Base-by-base conservation (phyloP, 768 basidiomycete species). In the Cubamyces sp. region DNA sequence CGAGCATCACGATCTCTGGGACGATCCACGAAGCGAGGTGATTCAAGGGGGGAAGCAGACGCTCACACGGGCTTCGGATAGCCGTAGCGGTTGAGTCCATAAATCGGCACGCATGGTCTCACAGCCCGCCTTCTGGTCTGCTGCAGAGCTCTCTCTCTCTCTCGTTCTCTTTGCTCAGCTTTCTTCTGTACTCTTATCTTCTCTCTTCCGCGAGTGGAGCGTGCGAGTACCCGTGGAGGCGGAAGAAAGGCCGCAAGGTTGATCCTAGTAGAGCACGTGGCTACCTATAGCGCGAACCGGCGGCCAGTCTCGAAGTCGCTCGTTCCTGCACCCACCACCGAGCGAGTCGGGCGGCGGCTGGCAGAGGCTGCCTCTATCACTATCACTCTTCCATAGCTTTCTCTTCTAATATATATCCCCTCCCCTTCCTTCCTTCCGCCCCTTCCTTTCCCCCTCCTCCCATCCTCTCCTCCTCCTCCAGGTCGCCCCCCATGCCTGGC, bases 401-500 rank as follows among this genome's bases (percentile, higher is more conserved):
- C 58, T 61, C 61, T 65, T 56, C 64, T 66, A 55, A 55, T 57
- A 42, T 52, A 34, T 30, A 12, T 39, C 50, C 19, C 42, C 26
- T 55, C 62, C 51, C 62, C 54, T 64, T 52, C 55, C 64, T 61
- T 66, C 66, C 30, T 76, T 77, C 26, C 77, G 79, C 68, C 65
- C 68, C 71, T 56, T 66, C 72, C 54, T 59, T 67, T 47, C 50
- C 68, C 47, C 54, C 65, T 23, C 42, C 53, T 37, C 56, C 64
- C 54, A 54, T 57, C 66, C 61, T 62, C 64, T 54, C 59, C 60
- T 70, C 66, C 64, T 59, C 56, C 52, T 69, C 57, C 63, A 68
- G 69, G 57, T 70, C 57, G 46, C 23, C 67, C 70, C 60, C 42
- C 67, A 69, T 66, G 68, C 57, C 39, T 49, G 45, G 25, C 50